Conservation (phyloP, 176 grass and related monocot species). For the Alopecurus myosuroides region DNA sequence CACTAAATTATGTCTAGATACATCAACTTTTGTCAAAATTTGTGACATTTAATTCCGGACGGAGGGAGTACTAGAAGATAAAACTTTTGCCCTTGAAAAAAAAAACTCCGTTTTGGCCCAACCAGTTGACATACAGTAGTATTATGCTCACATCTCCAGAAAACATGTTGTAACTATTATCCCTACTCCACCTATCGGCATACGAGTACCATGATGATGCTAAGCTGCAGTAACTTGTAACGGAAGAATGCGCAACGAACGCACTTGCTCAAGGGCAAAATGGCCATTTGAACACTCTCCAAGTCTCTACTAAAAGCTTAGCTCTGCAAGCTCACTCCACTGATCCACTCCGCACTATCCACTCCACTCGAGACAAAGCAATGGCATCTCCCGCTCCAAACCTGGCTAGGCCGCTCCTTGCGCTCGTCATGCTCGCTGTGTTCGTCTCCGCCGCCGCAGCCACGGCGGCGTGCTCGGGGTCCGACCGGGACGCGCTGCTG, state of each 20-base stretch:
- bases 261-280: conserved; percentile 18
- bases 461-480: conserved; percentile 6
- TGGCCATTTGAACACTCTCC: conserved; percentile 19
- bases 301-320: conserved; percentile 9
- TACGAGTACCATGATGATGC: too few relatives aligned
- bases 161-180: too few relatives aligned
- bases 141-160: too few relatives aligned
- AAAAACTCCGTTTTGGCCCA: too few relatives aligned
- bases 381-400: conserved; percentile 23
- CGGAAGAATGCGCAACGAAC: background rate
- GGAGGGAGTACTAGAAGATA: too few relatives aligned
- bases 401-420: conserved; percentile 1
- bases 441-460: background rate
- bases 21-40: too few relatives aligned
- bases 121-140: too few relatives aligned
- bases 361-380: background rate
- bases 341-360: background rate
- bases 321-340: conserved; percentile 10
- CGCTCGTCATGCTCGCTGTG: background rate
- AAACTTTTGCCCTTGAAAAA: too few relatives aligned
- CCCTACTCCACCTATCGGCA: too few relatives aligned
- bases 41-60: too few relatives aligned
- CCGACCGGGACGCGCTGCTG: conserved; percentile 56
- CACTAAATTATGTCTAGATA: too few relatives aligned
- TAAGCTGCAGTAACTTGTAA: too few relatives aligned